Conservation (phyloP, 331 rosid species). For the Pyrus hybrid region DNA sequence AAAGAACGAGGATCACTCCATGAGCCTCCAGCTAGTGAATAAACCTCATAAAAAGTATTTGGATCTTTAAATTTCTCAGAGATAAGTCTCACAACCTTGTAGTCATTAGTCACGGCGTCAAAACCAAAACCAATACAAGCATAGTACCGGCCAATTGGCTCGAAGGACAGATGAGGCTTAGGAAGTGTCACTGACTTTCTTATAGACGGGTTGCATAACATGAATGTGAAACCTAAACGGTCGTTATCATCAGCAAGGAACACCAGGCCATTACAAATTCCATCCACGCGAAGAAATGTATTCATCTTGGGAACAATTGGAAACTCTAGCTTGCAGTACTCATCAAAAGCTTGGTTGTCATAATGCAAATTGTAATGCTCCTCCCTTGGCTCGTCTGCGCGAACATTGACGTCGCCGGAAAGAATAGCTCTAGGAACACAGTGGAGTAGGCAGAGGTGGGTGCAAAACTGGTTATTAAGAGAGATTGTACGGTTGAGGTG, state of each 20-base stretch:
- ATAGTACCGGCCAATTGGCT: too few relatives aligned
- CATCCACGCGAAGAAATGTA: neutral
- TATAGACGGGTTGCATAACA: constrained; percentile 21
- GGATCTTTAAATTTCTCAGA: neutral
- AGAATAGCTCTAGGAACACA: neutral
- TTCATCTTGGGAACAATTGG: neutral
- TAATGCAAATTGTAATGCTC: neutral
- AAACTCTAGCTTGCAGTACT: neutral
- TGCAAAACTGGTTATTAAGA: neutral
- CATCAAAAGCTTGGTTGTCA: neutral
- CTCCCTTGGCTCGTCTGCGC: too few relatives aligned
- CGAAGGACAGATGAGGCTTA: neutral
- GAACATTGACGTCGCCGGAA: too few relatives aligned
- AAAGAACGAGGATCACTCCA: constrained; percentile 9
- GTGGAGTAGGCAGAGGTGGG: neutral
- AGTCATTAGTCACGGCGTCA: neutral
- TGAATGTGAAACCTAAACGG: neutral
- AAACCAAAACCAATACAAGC: constrained; percentile 9
- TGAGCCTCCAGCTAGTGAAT: constrained; percentile 14
- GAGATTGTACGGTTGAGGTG: neutral
- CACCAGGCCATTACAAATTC: constrained; percentile 17
- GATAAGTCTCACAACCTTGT: constrained; percentile 20
- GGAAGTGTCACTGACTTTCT: constrained; percentile 18
- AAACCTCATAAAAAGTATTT: constrained; percentile 15
- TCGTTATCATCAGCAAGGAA: neutral